Evolutionary conservation across 257 asterid species (phyloP), one percentile per base, ranked within the genome.

Genomic region (Scutellaria minor): DNA sequence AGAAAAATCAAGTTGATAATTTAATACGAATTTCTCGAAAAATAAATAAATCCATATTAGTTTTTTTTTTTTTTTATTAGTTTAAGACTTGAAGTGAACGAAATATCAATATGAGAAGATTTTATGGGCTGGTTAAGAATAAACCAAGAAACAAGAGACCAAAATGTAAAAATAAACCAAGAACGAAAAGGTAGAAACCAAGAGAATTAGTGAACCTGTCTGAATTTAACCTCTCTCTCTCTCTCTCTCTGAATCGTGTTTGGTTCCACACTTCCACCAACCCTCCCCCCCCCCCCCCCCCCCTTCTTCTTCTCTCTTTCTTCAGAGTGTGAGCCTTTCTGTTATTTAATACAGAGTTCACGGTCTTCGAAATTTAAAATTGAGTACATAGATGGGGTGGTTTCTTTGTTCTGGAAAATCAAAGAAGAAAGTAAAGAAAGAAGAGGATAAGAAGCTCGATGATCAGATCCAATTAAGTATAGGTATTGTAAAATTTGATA

Each of bases 391-490:
- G 61, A 88, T 88, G 95, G 92, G 90, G 1, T 88, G 95, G 77
- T 88, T 88, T 77, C 87, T 83, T 22, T 90, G 96, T 70, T 75
- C 84, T 62, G 96, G 94, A 71, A 88, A 88, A 84, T 83, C 91
- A n/a, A 83, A 81, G 86, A 91, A 83, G 84, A 85, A 84, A 66
- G 53, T 75, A 3, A 85, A 80, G 75, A 69, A 80, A 75, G 84
- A 72, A 27, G 79, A 63, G 58, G 78, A 54, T 74, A 82, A 75
- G 58, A 80, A 81, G 71, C 15, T 84, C 58, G 85, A 82, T 76
- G 88, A 88, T 84, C 92, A 84, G 97, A 90, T 90, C 97, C 82
- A 88, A 58, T 77, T 95, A 76, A 73, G 85, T 24, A 67, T 64
- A 68, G 95, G 92, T 90, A 75, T 74, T 56, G 11, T 57, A 18